These are phyloP conservation scores for Lumnitzera littorea DNA, from an alignment of 345 rosid species.

Conservation along the genomic window DNA sequence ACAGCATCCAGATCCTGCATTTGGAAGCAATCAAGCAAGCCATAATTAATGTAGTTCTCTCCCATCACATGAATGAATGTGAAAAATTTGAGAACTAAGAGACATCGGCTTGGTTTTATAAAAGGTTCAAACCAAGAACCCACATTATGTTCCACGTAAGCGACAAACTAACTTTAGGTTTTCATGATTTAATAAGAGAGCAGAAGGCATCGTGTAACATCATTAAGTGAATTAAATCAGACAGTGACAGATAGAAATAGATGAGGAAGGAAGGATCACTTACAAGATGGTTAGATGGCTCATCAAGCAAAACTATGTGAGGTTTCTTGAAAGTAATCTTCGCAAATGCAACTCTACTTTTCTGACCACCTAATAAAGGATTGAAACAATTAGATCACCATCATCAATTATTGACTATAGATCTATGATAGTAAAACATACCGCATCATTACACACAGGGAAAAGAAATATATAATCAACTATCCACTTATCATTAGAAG, in stretches of 20 bases:
- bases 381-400: slow-evolving; percentile 6
- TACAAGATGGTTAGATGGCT: slow-evolving; percentile 99
- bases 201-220: no score
- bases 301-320: slow-evolving; percentile 91
- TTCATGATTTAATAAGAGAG: no score
- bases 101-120: no score
- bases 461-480: neutral
- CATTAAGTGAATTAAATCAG: neutral
- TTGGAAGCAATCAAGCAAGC: neutral
- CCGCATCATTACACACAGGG: neutral
- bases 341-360: slow-evolving; percentile 98
- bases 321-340: slow-evolving; percentile 99
- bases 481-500: neutral
- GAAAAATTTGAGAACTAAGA: neutral
- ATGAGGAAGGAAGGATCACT: slow-evolving; percentile 25
- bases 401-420: neutral
- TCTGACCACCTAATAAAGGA: slow-evolving; percentile 76
- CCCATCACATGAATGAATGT: neutral
- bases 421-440: neutral
- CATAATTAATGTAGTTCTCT: neutral
- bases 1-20: slow-evolving; percentile 96
- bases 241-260: neutral
- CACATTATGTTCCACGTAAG: no score
- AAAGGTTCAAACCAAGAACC: no score
- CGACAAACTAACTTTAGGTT: no score